Conservation (phyloP, 345 rosid species). For the Mangifera indica region DNA sequence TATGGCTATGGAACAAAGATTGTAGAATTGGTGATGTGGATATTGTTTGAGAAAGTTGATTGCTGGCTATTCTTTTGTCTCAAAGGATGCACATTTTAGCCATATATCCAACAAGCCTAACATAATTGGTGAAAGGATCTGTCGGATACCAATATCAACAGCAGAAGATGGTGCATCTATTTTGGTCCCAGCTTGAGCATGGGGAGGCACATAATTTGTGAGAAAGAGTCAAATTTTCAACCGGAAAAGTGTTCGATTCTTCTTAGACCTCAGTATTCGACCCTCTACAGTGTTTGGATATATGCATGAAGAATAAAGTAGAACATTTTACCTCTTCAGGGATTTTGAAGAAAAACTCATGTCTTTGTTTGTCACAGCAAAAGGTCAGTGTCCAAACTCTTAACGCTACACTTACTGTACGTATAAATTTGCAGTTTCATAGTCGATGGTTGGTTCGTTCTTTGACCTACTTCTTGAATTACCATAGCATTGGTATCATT, state of each 20-base stretch:
- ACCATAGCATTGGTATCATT: neutral
- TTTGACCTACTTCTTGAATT: constrained; percentile 9
- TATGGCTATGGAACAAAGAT: constrained; percentile 22
- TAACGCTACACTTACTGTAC: neutral
- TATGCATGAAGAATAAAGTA: constrained; percentile 10
- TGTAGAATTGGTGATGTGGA: constrained; percentile 15
- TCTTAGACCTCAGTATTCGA: neutral
- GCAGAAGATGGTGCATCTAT: constrained; percentile 16
- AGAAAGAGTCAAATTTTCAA: constrained; percentile 11
- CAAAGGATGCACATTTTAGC: constrained; percentile 8
- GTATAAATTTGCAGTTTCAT: neutral
- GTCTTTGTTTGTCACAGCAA: neutral
- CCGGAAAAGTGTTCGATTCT: neutral
- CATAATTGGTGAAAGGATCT: constrained; percentile 18
- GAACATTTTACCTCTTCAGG: constrained; percentile 10
- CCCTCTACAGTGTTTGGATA: neutral
- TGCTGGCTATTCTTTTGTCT: constrained; percentile 6
- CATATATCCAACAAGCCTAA: constrained; percentile 16
- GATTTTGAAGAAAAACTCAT: constrained; percentile 6
- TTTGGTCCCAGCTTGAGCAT: constrained; percentile 26
- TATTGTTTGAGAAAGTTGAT: constrained; percentile 12
- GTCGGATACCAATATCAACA: constrained; percentile 7
- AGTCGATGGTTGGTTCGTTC: constrained; percentile 6
- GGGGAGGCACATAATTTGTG: constrained; percentile 12
- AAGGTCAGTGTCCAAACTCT: constrained; percentile 10